Conservation (phyloP, 2,329 filamentous ascomycete species). For the Sphaerulina populicola region DNA sequence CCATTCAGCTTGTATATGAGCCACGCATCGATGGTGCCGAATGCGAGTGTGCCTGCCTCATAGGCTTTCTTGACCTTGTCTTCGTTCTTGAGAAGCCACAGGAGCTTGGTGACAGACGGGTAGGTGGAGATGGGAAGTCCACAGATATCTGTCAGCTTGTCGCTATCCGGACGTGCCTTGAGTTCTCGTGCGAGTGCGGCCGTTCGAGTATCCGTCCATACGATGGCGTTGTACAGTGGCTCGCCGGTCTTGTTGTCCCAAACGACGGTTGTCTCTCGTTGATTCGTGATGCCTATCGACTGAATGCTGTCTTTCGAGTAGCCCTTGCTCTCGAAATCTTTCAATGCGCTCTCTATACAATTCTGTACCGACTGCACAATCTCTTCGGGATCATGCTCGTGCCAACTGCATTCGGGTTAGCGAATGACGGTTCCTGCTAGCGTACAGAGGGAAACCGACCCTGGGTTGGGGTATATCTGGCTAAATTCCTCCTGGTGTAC, state of each 20-base stretch:
- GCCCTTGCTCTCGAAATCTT: conserved; percentile 62
- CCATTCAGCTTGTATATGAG: conserved; percentile 78
- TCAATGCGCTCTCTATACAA: conserved; percentile 70
- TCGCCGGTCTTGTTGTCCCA: conserved; percentile 78
- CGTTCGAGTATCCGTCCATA: conserved; percentile 83
- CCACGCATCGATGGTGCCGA: conserved; percentile 86
- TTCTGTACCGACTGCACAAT: conserved; percentile 65
- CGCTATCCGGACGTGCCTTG: conserved; percentile 58
- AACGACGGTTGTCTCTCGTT: conserved; percentile 78
- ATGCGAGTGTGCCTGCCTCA: conserved; percentile 65
- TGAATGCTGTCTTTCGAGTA: conserved; percentile 61
- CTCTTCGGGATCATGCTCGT: conserved; percentile 77
- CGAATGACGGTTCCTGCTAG: background rate
- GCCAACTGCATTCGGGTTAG: conserved; percentile 54
- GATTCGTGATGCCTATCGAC: conserved; percentile 78
- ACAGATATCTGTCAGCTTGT: conserved; percentile 61
- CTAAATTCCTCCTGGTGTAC: conserved; percentile 81
- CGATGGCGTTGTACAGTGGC: conserved; percentile 74
- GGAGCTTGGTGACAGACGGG: conserved; percentile 74
- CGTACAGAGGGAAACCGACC: conserved; percentile 48
- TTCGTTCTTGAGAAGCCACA: conserved; percentile 71
- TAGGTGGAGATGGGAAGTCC: conserved; percentile 83
- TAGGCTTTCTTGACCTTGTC: conserved; percentile 64
- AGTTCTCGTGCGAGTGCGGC: conserved; percentile 67
- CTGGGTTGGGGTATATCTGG: conserved; percentile 75